These are phyloP conservation scores for Paecilomyces dactylethromorphus DNA, from an alignment of 2,329 filamentous ascomycete species.

Conservation along the genomic window DNA sequence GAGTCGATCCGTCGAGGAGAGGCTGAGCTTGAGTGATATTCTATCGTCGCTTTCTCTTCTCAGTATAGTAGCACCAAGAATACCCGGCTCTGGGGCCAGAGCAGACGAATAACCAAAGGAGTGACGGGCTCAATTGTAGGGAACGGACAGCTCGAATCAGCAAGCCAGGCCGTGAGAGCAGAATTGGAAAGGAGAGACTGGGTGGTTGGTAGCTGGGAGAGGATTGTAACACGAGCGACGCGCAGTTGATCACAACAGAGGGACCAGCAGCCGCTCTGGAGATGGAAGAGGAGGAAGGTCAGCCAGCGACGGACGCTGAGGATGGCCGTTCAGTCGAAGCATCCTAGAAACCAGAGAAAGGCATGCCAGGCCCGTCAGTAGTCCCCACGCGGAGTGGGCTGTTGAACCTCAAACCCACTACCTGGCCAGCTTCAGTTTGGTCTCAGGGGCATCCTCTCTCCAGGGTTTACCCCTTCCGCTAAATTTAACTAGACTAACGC, in stretches of 20 bases:
- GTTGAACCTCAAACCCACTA: not conserved
- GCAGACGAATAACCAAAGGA: constrained; percentile 13
- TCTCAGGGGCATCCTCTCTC: not conserved
- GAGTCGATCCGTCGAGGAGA: not conserved
- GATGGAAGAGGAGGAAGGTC: not conserved
- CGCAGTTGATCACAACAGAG: not conserved
- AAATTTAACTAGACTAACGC: not conserved
- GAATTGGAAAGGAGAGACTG: not conserved
- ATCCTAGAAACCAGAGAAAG: not conserved
- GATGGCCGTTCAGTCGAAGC: not conserved
- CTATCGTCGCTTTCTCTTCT: not conserved
- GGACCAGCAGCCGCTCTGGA: not conserved
- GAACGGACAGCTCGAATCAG: constrained; percentile 9
- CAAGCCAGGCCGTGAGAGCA: constrained; percentile 3
- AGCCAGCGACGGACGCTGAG: not conserved
- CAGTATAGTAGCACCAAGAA: not conserved
- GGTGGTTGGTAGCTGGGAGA: not conserved
- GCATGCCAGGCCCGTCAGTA: not conserved
- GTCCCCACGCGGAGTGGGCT: not conserved
- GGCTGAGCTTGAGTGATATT: not conserved
- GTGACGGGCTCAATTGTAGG: constrained; percentile 9
- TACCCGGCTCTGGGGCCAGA: not conserved
- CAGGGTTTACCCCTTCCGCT: not conserved
- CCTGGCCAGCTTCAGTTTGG: not conserved
- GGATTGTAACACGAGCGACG: not conserved